Percentiles rank a stretch among this genome's conserved stretches.
Evolutionary conservation across 2,329 filamentous ascomycete genomes (phyloP).

Genomic region (Colletotrichum cordylinicola): DNA sequence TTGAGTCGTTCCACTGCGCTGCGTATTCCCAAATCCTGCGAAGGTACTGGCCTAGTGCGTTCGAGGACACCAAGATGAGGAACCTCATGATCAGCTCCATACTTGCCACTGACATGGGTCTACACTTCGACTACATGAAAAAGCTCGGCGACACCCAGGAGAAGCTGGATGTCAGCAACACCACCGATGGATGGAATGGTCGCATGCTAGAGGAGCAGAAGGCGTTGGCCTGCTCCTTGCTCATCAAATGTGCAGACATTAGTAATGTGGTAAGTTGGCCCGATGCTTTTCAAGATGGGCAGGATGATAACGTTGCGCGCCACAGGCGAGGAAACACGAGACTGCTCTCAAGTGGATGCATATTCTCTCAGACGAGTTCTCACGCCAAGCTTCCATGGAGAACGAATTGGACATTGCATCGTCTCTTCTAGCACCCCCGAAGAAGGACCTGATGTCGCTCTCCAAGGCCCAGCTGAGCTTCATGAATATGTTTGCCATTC

Average conservation of each 20-base stretch:
- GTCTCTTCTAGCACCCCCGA: slow-evolving; percentile 83
- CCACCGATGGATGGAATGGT: slow-evolving; percentile 76
- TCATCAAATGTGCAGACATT: slow-evolving; percentile 99
- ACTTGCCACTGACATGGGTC: slow-evolving; percentile 93
- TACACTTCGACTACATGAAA: slow-evolving; percentile 97
- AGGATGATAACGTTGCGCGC: slow-evolving; percentile 24
- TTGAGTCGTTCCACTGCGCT: slow-evolving; percentile 97
- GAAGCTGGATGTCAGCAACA: slow-evolving; percentile 72
- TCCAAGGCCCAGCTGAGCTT: slow-evolving; percentile 91
- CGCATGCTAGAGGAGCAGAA: slow-evolving; percentile 79
- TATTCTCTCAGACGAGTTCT: slow-evolving; percentile 94
- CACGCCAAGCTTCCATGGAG: slow-evolving; percentile 92
- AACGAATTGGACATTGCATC: slow-evolving; percentile 85
- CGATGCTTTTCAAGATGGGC: neutral
- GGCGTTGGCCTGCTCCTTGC: slow-evolving; percentile 82
- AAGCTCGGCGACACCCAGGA: slow-evolving; percentile 82
- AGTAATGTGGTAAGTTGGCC: slow-evolving; percentile 85
- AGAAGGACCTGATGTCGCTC: slow-evolving; percentile 82
- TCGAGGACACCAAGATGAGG: slow-evolving; percentile 80
- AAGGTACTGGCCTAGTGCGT: slow-evolving; percentile 86
- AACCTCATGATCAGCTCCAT: slow-evolving; percentile 98
- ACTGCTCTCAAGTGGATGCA: slow-evolving; percentile 89
- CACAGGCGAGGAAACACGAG: slow-evolving; percentile 81
- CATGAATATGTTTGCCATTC: slow-evolving; percentile 94
- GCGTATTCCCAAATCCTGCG: slow-evolving; percentile 96